Evolutionary conservation across 768 basidiomycete species (phyloP).

Genomic region (Sarcodon sp.): DNA sequence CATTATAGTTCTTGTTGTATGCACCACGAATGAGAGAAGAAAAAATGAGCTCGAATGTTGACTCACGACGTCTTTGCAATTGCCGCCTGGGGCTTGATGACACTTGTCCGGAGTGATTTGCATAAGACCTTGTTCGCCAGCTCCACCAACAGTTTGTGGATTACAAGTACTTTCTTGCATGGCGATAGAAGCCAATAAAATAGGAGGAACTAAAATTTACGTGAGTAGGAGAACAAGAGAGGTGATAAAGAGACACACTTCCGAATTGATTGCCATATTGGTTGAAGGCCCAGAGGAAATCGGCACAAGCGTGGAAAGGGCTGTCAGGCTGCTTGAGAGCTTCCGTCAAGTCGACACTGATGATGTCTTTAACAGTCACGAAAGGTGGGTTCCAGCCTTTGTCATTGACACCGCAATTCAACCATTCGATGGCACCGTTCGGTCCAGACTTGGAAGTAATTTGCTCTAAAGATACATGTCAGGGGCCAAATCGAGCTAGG

Average conservation of each 20-base stretch:
- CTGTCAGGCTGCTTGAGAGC: conserved; percentile 35
- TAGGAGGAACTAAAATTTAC: conserved; percentile 43
- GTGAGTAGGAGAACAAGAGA: neutral
- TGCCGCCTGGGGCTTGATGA: conserved; percentile 30
- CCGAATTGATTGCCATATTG: conserved; percentile 35
- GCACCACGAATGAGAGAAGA: neutral
- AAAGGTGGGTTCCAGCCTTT: conserved; percentile 64
- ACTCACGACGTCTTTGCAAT: conserved; percentile 27
- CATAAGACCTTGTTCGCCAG: conserved; percentile 81
- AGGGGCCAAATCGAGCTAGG: neutral
- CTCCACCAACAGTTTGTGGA: conserved; percentile 51
- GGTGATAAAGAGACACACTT: conserved; percentile 15
- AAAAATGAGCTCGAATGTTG: neutral
- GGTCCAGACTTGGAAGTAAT: conserved; percentile 42
- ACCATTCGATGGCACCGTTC: conserved; percentile 60
- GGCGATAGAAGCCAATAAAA: conserved; percentile 75
- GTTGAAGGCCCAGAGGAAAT: conserved; percentile 41
- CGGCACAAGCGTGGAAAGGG: conserved; percentile 48
- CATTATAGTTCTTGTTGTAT: conserved; percentile 49
- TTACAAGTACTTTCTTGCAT: conserved; percentile 83
- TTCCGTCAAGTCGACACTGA: conserved; percentile 28
- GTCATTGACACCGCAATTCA: conserved; percentile 62
- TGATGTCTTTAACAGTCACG: conserved; percentile 38
- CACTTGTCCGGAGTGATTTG: conserved; percentile 77
- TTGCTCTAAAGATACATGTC: conserved; percentile 21